Evolutionary conservation across 345 rosid genomes (phyloP), one percentile per base, ranked within the genome.

Genomic region (Sonneratia caseolaris): DNA sequence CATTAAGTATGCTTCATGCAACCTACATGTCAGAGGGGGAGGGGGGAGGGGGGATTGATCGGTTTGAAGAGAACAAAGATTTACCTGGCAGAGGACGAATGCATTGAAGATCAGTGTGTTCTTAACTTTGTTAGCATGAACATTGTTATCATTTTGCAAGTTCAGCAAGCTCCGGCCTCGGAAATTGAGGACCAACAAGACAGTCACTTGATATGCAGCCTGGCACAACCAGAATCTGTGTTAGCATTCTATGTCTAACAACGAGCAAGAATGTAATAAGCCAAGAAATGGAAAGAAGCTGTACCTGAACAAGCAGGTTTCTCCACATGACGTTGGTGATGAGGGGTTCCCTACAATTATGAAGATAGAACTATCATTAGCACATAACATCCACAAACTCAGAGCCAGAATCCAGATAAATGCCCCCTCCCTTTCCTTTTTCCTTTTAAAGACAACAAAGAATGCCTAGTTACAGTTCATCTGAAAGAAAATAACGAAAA

Each of bases 291-390:
- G 40, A 32, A 42, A 49, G 72, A 59, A 32, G 43, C 38, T 68
- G 15, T 82, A 91, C 99, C 93, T 96, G 99, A 74, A 96, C 68
- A 27, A 92, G 73, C 79, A 96, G 82, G 88, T 96, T 96, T 79
- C 99, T 87, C 98, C 99, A 96, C 96, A 96, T 96, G 80, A 96
- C 89, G 78, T 91, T 96, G 40, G 99, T 91, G 71, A 92, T 85
- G 70, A 96, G 98, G 72, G 99, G 96, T 80, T 92, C 99, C 73
- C 99, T 96, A 87, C 43, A 74, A 77, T 70, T 27, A 72, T 70
- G 72, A 68, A 74, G 55, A 64, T 72, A 11, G 48, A 0, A 64
- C 64, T 22, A 35, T n/a, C 15, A 8, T 66, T 62, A 62, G 37
- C 37, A 62, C 38, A 62, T 27, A 35, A 62, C 38, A 62, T 59